Evolutionary conservation across 2,329 filamentous ascomycete species (phyloP).

Genomic region (Rhynchosporium secalis): DNA sequence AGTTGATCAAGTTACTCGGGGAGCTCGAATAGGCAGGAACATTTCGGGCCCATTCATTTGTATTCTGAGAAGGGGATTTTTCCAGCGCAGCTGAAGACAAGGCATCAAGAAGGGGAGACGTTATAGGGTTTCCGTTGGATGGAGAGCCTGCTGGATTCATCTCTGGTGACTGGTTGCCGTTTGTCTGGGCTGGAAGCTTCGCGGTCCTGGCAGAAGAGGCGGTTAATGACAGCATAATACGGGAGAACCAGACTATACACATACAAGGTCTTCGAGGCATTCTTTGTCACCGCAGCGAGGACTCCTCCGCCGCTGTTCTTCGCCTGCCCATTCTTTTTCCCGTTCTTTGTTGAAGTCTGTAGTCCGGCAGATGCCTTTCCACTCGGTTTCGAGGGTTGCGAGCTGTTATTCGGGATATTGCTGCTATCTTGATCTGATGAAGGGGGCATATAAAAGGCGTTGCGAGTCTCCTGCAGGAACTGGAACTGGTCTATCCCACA

Average conservation of each 20-base stretch:
- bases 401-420: slow-evolving; percentile 27
- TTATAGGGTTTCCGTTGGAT: slow-evolving; percentile 30
- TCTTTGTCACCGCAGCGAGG: slow-evolving; percentile 39
- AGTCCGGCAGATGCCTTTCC: slow-evolving; percentile 34
- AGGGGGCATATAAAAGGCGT: slow-evolving; percentile 41
- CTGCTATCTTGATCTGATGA: slow-evolving; percentile 39
- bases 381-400: slow-evolving; percentile 30
- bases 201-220: slow-evolving; percentile 26
- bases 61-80: slow-evolving; percentile 34
- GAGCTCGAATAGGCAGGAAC: slow-evolving; percentile 45
- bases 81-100: slow-evolving; percentile 36
- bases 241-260: slow-evolving; percentile 16
- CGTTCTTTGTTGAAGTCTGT: slow-evolving; percentile 37
- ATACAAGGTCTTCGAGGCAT: slow-evolving; percentile 38
- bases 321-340: slow-evolving; percentile 40
- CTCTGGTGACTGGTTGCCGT: slow-evolving; percentile 33
- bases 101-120: slow-evolving; percentile 38
- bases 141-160: slow-evolving; percentile 31
- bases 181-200: slow-evolving; percentile 25
- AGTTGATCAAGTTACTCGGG: slow-evolving; percentile 45
- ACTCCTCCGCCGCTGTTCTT: slow-evolving; percentile 36
- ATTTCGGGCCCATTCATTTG: slow-evolving; percentile 49
- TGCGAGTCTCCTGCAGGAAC: slow-evolving; percentile 9
- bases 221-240: slow-evolving; percentile 21
- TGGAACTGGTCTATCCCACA: slow-evolving; percentile 15